phyloP scores from a whole-genome alignment of 2,329 filamentous ascomycete species.

The Sclerotinia nivalis region DNA sequence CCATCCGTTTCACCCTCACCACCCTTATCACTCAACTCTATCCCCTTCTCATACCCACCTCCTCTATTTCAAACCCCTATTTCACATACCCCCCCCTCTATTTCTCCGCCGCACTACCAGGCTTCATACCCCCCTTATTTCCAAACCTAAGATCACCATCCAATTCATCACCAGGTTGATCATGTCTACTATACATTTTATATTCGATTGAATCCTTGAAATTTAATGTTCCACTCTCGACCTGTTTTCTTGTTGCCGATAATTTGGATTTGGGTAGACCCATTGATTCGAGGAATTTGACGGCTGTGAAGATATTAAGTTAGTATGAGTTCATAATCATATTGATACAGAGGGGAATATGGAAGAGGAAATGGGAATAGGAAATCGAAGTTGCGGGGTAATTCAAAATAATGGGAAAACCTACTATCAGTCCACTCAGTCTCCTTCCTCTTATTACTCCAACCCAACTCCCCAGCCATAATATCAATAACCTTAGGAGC shows the following conservation, averaged over 20 bases:
- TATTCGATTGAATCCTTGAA: constrained; percentile 59
- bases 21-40: too few relatives aligned
- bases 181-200: constrained; percentile 62
- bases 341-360: background rate
- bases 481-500: constrained; percentile 84
- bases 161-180: constrained; percentile 49
- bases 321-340: constrained; percentile 4
- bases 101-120: background rate
- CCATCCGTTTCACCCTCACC: too few relatives aligned
- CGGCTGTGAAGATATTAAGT: constrained; percentile 44
- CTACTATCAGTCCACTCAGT: constrained; percentile 76
- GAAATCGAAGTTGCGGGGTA: background rate
- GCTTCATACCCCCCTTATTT: background rate
- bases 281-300: constrained; percentile 64
- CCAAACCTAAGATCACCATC: constrained; percentile 34
- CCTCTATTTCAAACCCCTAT: background rate
- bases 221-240: constrained; percentile 61
- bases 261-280: constrained; percentile 63
- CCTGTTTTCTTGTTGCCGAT: constrained; percentile 57
- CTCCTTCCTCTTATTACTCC: constrained; percentile 72
- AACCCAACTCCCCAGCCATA: constrained; percentile 81
- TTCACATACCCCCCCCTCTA: background rate
- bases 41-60: background rate
- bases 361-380: background rate
- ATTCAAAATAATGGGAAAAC: constrained; percentile 41